Evolutionary conservation across 2,329 filamentous ascomycete genomes (phyloP).

Genomic region (Gaeumannomyces sp.): DNA sequence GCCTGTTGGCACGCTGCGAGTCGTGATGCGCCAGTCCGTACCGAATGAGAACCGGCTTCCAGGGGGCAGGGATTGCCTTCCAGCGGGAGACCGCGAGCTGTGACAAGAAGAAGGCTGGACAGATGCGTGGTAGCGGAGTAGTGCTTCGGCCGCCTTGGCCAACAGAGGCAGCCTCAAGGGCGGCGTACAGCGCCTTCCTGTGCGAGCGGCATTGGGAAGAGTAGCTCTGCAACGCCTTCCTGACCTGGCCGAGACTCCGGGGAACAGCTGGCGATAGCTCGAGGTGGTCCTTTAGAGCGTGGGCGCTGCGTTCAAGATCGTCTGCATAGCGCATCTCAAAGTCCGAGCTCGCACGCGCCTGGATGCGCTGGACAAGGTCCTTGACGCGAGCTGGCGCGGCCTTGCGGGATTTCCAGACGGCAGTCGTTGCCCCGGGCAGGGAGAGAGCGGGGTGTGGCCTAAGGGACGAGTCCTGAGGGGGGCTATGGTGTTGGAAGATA

Average conservation of each 20-base stretch:
- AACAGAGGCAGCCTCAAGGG: background rate
- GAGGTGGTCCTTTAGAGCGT: background rate
- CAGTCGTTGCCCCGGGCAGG: too few species aligned
- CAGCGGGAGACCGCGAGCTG: constrained; percentile 4
- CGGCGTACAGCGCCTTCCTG: background rate
- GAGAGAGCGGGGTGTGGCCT: too few species aligned
- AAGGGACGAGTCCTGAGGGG: background rate
- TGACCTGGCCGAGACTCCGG: background rate
- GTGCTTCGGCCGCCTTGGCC: too few species aligned
- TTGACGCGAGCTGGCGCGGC: background rate
- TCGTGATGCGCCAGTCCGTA: constrained; percentile 35
- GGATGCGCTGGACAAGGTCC: background rate
- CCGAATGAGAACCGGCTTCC: constrained; percentile 28
- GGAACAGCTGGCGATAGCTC: background rate
- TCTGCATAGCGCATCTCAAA: background rate
- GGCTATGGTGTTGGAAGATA: background rate
- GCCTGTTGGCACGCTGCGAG: constrained; percentile 35
- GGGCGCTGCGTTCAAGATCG: background rate
- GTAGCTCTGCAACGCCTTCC: background rate
- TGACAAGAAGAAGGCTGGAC: background rate
- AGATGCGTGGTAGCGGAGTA: background rate
- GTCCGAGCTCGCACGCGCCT: background rate
- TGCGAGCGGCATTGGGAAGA: background rate
- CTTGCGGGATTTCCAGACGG: background rate
- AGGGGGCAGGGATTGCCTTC: constrained; percentile 23